Evolutionary conservation across 805 yeast genomes (phyloP).

Genomic region (Cyberlindnera meyerae): DNA sequence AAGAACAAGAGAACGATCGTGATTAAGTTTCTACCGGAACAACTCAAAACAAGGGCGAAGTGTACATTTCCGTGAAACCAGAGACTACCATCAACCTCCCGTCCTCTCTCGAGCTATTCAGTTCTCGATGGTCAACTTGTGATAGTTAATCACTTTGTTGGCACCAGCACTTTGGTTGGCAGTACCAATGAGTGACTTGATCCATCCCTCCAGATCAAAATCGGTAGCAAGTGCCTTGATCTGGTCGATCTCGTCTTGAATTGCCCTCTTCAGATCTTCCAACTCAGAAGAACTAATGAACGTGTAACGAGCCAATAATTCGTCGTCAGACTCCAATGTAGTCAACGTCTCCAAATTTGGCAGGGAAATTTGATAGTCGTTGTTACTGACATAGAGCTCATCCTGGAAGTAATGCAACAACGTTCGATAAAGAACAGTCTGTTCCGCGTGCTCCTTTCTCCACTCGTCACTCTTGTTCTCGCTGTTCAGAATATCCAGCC

Average conservation of each 20-base stretch:
- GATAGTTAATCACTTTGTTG: slow-evolving; percentile 33
- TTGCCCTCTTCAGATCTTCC: slow-evolving; percentile 22
- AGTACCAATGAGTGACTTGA: slow-evolving; percentile 33
- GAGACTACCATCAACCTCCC: neutral
- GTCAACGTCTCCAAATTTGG: slow-evolving; percentile 25
- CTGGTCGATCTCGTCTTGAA: slow-evolving; percentile 21
- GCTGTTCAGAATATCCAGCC: slow-evolving; percentile 37
- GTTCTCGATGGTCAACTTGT: slow-evolving; percentile 29
- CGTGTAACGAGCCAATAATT: slow-evolving; percentile 19
- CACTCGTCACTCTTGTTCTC: slow-evolving; percentile 39
- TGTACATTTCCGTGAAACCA: too few species aligned
- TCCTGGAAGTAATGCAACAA: slow-evolving; percentile 33
- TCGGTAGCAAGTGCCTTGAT: slow-evolving; percentile 11
- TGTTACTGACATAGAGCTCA: slow-evolving; percentile 25
- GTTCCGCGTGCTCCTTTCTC: slow-evolving; percentile 34
- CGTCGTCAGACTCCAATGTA: slow-evolving; percentile 16
- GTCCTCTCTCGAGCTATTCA: too few species aligned
- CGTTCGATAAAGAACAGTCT: slow-evolving; percentile 43
- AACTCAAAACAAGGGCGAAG: too few species aligned
- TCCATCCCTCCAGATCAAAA: slow-evolving; percentile 23
- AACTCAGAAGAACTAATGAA: slow-evolving; percentile 22
- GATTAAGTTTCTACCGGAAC: too few species aligned
- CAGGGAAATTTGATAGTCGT: slow-evolving; percentile 24
- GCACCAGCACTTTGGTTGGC: slow-evolving; percentile 34
- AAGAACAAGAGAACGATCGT: slow-evolving; percentile 24